phyloP scores from a whole-genome alignment of 1,284 basidiomycete species.

The Cutaneotrichosporon arboriforme region DNA sequence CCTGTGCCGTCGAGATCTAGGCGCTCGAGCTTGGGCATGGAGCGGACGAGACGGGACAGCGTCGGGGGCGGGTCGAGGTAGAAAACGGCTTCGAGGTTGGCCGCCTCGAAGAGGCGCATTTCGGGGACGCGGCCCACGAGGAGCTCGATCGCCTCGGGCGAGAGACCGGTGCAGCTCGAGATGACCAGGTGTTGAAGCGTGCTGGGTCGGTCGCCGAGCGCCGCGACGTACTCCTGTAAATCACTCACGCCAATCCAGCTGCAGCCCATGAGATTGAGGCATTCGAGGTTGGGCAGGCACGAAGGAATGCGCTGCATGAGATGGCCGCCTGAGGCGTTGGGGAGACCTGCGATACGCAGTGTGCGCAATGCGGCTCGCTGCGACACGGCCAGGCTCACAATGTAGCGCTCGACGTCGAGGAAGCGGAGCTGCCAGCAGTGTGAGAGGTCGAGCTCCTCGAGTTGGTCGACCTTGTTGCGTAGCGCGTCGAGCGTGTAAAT shows the following conservation, averaged over 20 bases:
- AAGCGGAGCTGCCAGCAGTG: slow-evolving; percentile 67
- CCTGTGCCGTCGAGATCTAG: slow-evolving; percentile 78
- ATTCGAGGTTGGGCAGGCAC: slow-evolving; percentile 65
- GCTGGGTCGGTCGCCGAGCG: slow-evolving; percentile 28
- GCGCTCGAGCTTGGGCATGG: slow-evolving; percentile 61
- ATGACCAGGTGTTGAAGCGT: slow-evolving; percentile 69
- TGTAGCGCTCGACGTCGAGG: slow-evolving; percentile 51
- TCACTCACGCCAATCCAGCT: slow-evolving; percentile 11
- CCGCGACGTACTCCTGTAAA: slow-evolving; percentile 50
- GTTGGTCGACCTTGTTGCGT: slow-evolving; percentile 54
- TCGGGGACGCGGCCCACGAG: slow-evolving; percentile 66
- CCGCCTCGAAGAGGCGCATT: slow-evolving; percentile 76
- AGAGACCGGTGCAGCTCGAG: slow-evolving; percentile 67
- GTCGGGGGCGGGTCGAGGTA: slow-evolving; percentile 19
- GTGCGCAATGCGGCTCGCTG: slow-evolving; percentile 16
- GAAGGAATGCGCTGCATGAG: slow-evolving; percentile 59
- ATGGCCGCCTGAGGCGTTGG: slow-evolving; percentile 49
- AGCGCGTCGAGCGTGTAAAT: slow-evolving; percentile 4
- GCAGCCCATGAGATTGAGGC: slow-evolving; percentile 74
- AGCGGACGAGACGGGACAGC: slow-evolving; percentile 10
- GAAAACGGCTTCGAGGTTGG: slow-evolving; percentile 54
- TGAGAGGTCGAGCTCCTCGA: slow-evolving; percentile 65
- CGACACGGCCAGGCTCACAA: slow-evolving; percentile 35
- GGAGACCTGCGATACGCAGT: slow-evolving; percentile 63
- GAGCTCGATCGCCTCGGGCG: slow-evolving; percentile 65